Conservation (phyloP, 1,284 basidiomycete species). For the Puccinia hordei region DNA sequence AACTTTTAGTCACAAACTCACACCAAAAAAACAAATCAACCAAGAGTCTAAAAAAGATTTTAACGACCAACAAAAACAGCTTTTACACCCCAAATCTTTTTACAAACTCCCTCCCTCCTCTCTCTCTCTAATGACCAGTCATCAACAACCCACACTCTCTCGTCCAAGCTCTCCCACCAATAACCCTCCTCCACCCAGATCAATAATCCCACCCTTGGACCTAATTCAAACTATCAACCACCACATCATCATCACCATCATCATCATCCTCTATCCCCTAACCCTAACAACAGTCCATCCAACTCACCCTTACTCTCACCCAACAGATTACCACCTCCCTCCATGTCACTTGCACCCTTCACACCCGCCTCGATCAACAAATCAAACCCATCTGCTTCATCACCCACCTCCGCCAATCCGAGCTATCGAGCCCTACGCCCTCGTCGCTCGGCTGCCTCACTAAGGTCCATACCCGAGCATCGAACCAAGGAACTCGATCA, state of each 20-base stretch:
- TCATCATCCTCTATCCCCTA: not conserved
- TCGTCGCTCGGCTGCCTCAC: conserved; percentile 39
- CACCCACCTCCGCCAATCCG: not conserved
- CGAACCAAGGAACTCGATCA: conserved; percentile 40
- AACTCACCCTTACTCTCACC: conserved; percentile 10
- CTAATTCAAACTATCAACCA: not conserved
- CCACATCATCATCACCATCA: not conserved
- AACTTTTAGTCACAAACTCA: no score
- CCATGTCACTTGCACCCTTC: conserved; percentile 17
- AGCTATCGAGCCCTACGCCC: conserved; percentile 24
- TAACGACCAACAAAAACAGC: no score
- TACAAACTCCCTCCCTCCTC: no score
- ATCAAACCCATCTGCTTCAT: not conserved
- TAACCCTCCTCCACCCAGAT: not conserved
- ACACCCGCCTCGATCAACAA: not conserved
- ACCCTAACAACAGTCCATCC: not conserved
- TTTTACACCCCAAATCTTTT: no score
- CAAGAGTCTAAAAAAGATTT: no score
- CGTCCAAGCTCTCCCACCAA: not conserved
- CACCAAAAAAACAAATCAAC: no score
- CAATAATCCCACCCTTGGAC: not conserved
- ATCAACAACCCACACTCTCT: not conserved
- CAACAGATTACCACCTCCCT: not conserved
- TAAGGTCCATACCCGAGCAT: conserved; percentile 45
- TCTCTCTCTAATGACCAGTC: not conserved